Base-by-base conservation (phyloP, 164 flowering plant genomes). In the Magnolia kwangsiensis region DNA sequence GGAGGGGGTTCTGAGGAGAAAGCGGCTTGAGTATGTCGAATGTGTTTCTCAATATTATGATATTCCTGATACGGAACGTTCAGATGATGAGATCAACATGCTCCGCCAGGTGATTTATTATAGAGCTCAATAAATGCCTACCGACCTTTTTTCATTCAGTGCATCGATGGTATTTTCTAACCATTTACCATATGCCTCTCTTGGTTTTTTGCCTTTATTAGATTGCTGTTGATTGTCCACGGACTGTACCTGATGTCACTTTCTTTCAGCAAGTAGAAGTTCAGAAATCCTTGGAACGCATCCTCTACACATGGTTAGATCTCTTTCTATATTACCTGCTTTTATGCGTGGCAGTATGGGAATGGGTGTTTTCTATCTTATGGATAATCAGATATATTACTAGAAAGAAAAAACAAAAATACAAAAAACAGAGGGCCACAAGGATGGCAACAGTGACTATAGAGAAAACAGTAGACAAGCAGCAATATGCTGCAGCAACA, bases 191-290 rank as follows among this genome's bases (percentile, higher is more conserved):
- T 70, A 24, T 51, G 4, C 73, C 24, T n/a, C 2, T 19, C 73
- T 29, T 31, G 5, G 71, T 76, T 69, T n/a, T 51, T 79, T 1
- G 72, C 16, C 71, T 69, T 81, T 66, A 73, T 81, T 82, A 96
- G 99, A 96, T 96, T 83, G 85, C 92, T 82, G 98, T 94, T 75
- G 99, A 96, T 85, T 96, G 99, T 74, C 99, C 99, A 63, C 88
- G 99, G 86, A 96, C 99, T 75, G 97, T 96, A 59, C 99, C 99
- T 23, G 97, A 94, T 87, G 97, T 94, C 19, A 69, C 92, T 77
- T 96, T 96, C 90, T 96, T 94, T 81, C 99, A 96, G 83, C 92
- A 91, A 86, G 79, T 31, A n/a, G 88, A 85, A 85, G 93, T 94
- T 71, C 99, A 96, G 79, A 96, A 92, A 82, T 96, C 98, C 64